Percentiles rank a stretch among this genome's conserved stretches.
These are phyloP conservation scores for Penicillium polonicum DNA, from an alignment of 2,329 filamentous ascomycete genomes.

Conservation along the genomic window DNA sequence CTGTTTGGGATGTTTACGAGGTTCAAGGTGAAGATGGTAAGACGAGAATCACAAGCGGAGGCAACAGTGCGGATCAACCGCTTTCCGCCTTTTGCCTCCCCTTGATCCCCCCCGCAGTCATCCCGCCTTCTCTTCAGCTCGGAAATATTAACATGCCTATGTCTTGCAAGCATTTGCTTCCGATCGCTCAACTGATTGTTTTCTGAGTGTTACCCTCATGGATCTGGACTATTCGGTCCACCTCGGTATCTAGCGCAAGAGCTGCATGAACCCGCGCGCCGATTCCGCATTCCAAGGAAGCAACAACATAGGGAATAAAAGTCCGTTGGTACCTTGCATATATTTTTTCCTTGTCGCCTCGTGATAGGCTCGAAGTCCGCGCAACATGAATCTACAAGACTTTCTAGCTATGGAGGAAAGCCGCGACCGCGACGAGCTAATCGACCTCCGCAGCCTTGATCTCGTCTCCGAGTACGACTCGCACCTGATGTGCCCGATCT, in stretches of 20 bases:
- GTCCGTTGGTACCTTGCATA: background rate
- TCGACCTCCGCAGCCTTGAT: conserved; percentile 60
- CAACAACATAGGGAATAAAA: conserved; percentile 2
- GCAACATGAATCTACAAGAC: conserved; percentile 34
- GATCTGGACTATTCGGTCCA: conserved; percentile 12
- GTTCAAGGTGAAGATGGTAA: conserved; percentile 11
- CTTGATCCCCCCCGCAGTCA: conserved; percentile 16
- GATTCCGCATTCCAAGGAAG: conserved; percentile 11
- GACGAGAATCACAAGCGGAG: conserved; percentile 14
- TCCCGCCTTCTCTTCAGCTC: conserved; percentile 12
- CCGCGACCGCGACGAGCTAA: conserved; percentile 30
- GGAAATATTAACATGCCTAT: background rate
- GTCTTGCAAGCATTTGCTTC: conserved; percentile 3
- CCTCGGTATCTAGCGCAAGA: conserved; percentile 22
- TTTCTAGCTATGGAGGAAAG: conserved; percentile 32
- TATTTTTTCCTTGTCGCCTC: background rate
- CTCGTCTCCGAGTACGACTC: conserved; percentile 57
- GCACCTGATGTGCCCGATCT: conserved; percentile 64
- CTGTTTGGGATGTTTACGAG: background rate
- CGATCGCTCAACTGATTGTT: conserved; percentile 1
- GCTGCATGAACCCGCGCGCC: conserved; percentile 15
- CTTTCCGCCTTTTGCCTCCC: conserved; percentile 22
- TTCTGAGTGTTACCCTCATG: conserved; percentile 25
- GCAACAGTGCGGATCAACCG: conserved; percentile 23
- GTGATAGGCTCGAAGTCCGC: background rate